phyloP scores from a whole-genome alignment of 257 asterid species.

The Agastache rugosa region DNA sequence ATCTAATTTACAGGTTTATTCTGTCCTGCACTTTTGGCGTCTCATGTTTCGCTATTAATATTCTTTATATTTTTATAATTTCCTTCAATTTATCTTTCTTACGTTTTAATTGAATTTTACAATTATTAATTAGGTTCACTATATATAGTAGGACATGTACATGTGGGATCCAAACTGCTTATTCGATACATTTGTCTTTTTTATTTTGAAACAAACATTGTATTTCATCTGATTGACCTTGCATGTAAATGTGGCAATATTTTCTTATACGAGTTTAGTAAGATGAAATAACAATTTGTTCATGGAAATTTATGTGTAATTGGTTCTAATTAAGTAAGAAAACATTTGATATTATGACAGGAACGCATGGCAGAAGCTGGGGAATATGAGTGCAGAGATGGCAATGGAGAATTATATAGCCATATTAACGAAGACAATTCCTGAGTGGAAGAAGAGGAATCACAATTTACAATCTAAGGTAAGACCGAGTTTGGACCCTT shows the following conservation, averaged over 20 bases:
- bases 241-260: too few species aligned
- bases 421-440: constrained; percentile 50
- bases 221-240: not conserved
- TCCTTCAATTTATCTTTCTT: too few species aligned
- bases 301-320: not conserved
- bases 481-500: not conserved
- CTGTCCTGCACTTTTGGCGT: too few species aligned
- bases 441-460: constrained; percentile 46
- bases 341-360: constrained; percentile 31
- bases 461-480: not conserved
- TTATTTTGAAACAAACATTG: not conserved
- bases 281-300: too few species aligned
- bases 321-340: not conserved
- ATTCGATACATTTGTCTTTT: not conserved
- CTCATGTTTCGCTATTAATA: too few species aligned
- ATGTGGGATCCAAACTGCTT: too few species aligned
- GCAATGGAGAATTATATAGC: constrained; percentile 71
- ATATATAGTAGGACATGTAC: too few species aligned
- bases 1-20: too few species aligned
- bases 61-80: too few species aligned
- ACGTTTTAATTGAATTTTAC: too few species aligned
- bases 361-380: constrained; percentile 71
- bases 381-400: constrained; percentile 56
- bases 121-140: too few species aligned
- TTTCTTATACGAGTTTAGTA: too few species aligned